Percentiles rank a stretch among this genome's conserved stretches.
These are phyloP conservation scores for Hysterium pulicare DNA, from an alignment of 2,329 filamentous ascomycete genomes.

Conservation along the genomic window DNA sequence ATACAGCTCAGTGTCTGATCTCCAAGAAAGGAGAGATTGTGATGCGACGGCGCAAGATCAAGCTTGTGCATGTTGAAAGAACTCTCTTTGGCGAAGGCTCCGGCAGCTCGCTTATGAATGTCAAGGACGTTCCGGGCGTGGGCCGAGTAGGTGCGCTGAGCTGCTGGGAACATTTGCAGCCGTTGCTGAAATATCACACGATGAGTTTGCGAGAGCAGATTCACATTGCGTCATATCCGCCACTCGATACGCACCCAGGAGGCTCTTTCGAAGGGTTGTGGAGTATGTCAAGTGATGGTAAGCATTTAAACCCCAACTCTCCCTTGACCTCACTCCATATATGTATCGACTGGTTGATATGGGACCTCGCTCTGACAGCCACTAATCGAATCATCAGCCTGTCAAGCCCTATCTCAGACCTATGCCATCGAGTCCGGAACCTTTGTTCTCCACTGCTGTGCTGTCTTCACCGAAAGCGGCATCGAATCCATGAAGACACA, in stretches of 20 bases:
- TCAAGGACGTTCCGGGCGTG: slow-evolving; percentile 24
- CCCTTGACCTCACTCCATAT: not conserved
- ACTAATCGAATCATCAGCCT: slow-evolving; percentile 24
- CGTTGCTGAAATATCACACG: slow-evolving; percentile 42
- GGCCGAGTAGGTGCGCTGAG: slow-evolving; percentile 33
- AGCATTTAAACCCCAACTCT: not conserved
- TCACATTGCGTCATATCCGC: slow-evolving; percentile 42
- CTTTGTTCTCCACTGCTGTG: slow-evolving; percentile 54
- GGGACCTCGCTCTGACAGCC: not conserved
- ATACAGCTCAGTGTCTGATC: slow-evolving; percentile 41
- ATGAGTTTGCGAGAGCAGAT: slow-evolving; percentile 38
- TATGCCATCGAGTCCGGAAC: slow-evolving; percentile 57
- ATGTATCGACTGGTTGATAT: slow-evolving; percentile 4
- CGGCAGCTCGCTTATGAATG: slow-evolving; percentile 32
- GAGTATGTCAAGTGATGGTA: slow-evolving; percentile 37
- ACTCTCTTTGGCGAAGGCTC: slow-evolving; percentile 42
- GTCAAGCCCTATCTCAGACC: slow-evolving; percentile 47
- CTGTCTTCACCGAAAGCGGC: slow-evolving; percentile 46
- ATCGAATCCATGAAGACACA: slow-evolving; percentile 44
- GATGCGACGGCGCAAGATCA: slow-evolving; percentile 41
- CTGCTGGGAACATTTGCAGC: slow-evolving; percentile 44
- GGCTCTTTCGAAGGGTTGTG: slow-evolving; percentile 32
- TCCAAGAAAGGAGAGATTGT: slow-evolving; percentile 28
- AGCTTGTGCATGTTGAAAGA: slow-evolving; percentile 44
- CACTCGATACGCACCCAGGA: slow-evolving; percentile 27